Evolutionary conservation across 768 basidiomycete species (phyloP).

Genomic region (Nidula microcarpa): DNA sequence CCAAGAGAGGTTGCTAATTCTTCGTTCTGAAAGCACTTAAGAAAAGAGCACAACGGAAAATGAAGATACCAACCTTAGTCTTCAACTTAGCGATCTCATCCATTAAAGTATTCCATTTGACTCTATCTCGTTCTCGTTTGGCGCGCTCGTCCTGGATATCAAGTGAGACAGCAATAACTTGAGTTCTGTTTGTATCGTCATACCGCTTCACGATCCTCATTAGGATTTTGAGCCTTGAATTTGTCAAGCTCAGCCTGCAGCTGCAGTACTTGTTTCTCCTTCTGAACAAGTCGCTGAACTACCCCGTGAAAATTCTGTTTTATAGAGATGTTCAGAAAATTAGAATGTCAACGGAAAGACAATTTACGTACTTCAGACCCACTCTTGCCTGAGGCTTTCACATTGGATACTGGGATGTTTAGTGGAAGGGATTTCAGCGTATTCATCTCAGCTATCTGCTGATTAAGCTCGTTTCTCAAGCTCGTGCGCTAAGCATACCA

Average conservation of each 20-base stretch:
- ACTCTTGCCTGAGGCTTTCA: slow-evolving; percentile 41
- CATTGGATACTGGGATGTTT: slow-evolving; percentile 28
- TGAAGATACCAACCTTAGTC: slow-evolving; percentile 46
- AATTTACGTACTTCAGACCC: slow-evolving; percentile 50
- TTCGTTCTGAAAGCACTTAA: slow-evolving; percentile 36
- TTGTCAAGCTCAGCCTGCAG: slow-evolving; percentile 71
- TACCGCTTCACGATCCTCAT: slow-evolving; percentile 59
- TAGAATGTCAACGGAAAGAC: not conserved
- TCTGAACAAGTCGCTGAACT: slow-evolving; percentile 75
- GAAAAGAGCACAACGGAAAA: not conserved
- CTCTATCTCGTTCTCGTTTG: slow-evolving; percentile 71
- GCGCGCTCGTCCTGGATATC: slow-evolving; percentile 61
- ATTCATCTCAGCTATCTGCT: slow-evolving; percentile 67
- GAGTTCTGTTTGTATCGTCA: slow-evolving; percentile 13
- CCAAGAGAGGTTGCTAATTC: slow-evolving; percentile 46
- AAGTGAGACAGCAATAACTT: not conserved
- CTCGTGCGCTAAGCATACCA: slow-evolving; percentile 36
- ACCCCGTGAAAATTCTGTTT: slow-evolving; percentile 63
- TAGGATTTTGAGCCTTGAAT: slow-evolving; percentile 54
- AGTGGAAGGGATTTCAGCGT: slow-evolving; percentile 54
- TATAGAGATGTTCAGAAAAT: slow-evolving; percentile 1
- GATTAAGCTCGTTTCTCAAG: slow-evolving; percentile 51
- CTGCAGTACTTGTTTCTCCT: slow-evolving; percentile 80
- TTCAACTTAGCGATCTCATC: slow-evolving; percentile 76
- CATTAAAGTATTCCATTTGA: slow-evolving; percentile 66